Base-by-base conservation (phyloP, 805 yeast genomes). In the Ogataea trehaloabstinens region DNA sequence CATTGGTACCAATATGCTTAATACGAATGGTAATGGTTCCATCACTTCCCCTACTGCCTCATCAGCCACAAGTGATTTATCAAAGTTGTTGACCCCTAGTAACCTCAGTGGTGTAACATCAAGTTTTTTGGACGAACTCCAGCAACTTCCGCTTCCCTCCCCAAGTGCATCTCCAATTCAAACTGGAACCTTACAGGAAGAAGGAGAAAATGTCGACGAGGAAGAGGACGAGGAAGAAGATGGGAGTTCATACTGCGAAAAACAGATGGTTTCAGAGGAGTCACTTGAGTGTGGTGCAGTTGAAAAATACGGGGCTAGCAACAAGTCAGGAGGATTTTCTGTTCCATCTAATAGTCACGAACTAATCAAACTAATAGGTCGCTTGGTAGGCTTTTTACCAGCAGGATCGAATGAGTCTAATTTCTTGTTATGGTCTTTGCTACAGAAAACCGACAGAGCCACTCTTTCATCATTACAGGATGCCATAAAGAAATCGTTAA, bases 141-240 rank as follows among this genome's bases (percentile, higher is more conserved):
- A 44, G 32, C 80, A 73, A 42, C 59, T 76, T n/a, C 85, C 85
- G 0, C 64, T 80, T 16, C 87, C 86, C 0, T 80, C 85, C 7
- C 87, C 86, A 0, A 76, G 81, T 48, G 83, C 83, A 1, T 76
- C 80, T 1, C 82, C 82, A 1, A 66, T 64, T 3, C 79, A 68
- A 37, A 51, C 63, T 5, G 49, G 60, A 2, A 36, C 22, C 4
- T 34, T 48, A 7, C 57, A 52, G 18, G 58, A 57, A 19, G 40
- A 41, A 12, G 44, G 41, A 18, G 35, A 17, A 11, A 22, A 28
- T 8, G 37, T 30, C 19, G 68, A 67, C 2, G 49, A 59, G 4
- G 22, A 44, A 13, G 21, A 30, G 22, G 40, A 32, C 8, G 27
- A 29, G 18, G 34, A 38, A 22, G 40, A 32, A 6, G 27, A 29